phyloP scores from a whole-genome alignment of 2,329 filamentous ascomycete genomes.

The Hymenoscyphus fructigenus region DNA sequence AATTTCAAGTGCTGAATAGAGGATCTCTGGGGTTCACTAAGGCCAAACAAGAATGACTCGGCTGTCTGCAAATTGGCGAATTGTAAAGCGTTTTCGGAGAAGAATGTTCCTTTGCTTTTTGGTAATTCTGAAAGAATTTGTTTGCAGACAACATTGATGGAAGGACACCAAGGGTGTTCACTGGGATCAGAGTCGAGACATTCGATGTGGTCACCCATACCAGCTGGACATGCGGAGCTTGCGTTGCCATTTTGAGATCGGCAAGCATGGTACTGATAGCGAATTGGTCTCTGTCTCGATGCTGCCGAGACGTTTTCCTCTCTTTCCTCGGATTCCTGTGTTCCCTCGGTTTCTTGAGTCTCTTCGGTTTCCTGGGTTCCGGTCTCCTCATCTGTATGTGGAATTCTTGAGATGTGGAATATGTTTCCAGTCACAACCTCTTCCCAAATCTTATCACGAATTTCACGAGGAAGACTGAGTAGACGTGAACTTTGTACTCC shows the following conservation, averaged over 20 bases:
- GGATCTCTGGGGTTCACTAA: slow-evolving; percentile 18
- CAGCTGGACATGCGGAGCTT: slow-evolving; percentile 19
- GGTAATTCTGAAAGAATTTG: slow-evolving; percentile 23
- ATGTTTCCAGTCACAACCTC: slow-evolving; percentile 16
- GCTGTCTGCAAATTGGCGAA: slow-evolving; percentile 22
- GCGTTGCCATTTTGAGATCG: slow-evolving; percentile 4
- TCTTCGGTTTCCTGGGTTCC: too few species aligned
- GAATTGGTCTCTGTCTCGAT: background rate
- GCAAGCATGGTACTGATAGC: slow-evolving; percentile 11
- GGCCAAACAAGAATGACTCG: slow-evolving; percentile 22
- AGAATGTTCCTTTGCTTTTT: slow-evolving; percentile 12
- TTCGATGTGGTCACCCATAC: slow-evolving; percentile 19
- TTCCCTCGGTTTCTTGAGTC: too few species aligned
- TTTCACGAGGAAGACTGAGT: slow-evolving; percentile 18
- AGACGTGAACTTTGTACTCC: slow-evolving; percentile 11
- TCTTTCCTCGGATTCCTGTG: too few species aligned
- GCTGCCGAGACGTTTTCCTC: background rate
- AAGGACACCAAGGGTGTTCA: background rate
- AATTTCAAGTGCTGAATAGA: slow-evolving; percentile 25
- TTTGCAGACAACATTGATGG: slow-evolving; percentile 23
- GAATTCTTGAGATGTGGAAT: slow-evolving; percentile 19
- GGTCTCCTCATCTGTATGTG: too few species aligned
- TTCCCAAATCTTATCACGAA: slow-evolving; percentile 24
- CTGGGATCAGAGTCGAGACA: slow-evolving; percentile 11
- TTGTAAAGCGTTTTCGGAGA: slow-evolving; percentile 24